These are phyloP conservation scores for Volvariella surrecta DNA, from an alignment of 1,284 basidiomycete genomes.

Conservation along the genomic window DNA sequence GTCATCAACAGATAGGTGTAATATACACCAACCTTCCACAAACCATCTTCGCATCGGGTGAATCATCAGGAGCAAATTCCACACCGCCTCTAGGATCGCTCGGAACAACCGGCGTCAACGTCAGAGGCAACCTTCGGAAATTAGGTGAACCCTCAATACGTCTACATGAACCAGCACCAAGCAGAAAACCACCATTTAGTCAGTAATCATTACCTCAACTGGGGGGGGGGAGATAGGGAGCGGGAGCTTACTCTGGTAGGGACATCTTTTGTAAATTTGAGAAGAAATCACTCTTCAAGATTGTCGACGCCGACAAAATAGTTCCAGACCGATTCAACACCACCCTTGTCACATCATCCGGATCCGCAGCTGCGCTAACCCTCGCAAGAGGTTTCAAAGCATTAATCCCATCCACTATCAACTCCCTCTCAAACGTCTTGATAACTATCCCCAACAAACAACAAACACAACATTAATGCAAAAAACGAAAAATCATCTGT, in stretches of 20 bases:
- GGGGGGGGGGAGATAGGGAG: background rate
- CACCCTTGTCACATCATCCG: conserved; percentile 81
- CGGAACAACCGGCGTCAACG: conserved; percentile 34
- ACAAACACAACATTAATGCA: too few species aligned
- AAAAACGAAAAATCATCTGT: too few species aligned
- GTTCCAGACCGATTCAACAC: conserved; percentile 82
- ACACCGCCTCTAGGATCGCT: background rate
- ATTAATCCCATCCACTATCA: conserved; percentile 71
- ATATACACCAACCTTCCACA: conserved; percentile 64
- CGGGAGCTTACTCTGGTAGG: conserved; percentile 68
- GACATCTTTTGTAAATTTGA: conserved; percentile 92
- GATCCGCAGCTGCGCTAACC: conserved; percentile 70
- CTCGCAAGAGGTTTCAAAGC: conserved; percentile 83
- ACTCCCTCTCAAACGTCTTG: conserved; percentile 91
- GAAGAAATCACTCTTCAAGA: conserved; percentile 98
- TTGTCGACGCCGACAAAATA: conserved; percentile 88
- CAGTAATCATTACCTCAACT: too few species aligned
- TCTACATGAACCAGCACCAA: conserved; percentile 28
- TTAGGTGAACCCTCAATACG: conserved; percentile 92
- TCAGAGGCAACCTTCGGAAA: conserved; percentile 75
- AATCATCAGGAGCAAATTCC: conserved; percentile 12
- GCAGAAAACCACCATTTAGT: background rate
- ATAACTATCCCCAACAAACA: conserved; percentile 53
- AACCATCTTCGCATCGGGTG: conserved; percentile 52
- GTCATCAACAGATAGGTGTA: background rate